phyloP scores from a whole-genome alignment of 306 rosid species.

The Quercus ilex region DNA sequence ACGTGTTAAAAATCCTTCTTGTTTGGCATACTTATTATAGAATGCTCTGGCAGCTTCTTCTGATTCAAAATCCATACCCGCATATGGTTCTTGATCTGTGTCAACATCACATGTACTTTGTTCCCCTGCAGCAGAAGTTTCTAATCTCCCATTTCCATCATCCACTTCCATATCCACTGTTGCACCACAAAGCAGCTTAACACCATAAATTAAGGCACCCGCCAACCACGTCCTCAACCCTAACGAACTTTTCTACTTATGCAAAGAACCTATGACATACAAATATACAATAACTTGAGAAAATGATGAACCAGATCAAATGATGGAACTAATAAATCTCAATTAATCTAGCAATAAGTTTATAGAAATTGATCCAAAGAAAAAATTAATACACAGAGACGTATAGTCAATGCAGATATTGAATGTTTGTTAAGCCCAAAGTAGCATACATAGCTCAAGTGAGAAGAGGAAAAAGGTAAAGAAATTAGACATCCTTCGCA shows the following conservation, averaged over 20 bases:
- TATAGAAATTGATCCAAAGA: not conserved
- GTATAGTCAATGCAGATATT: not conserved
- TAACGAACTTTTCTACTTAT: not conserved
- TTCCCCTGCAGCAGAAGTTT: constrained; percentile 26
- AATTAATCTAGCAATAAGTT: not conserved
- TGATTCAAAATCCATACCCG: constrained; percentile 29
- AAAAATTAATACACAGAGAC: too few relatives aligned
- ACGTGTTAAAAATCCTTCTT: constrained; percentile 31
- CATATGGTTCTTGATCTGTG: constrained; percentile 29
- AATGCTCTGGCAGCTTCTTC: constrained; percentile 30
- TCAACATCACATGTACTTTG: constrained; percentile 22
- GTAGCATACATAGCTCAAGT: not conserved
- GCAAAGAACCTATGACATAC: not conserved
- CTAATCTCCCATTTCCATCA: constrained; percentile 20
- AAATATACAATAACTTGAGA: not conserved
- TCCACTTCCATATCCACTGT: constrained; percentile 31
- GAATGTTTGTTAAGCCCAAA: not conserved
- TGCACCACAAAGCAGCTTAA: constrained; percentile 6
- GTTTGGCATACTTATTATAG: constrained; percentile 30
- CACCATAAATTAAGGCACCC: constrained; percentile 12
- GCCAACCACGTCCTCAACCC: not conserved
- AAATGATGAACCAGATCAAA: not conserved
- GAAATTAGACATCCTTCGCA: not conserved
- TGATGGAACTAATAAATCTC: not conserved
- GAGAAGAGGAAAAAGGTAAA: not conserved